A percentile compares a stretch with the other conserved stretches of the same genome.
Conservation (phyloP, 2,329 filamentous ascomycete genomes). For the Apiospora pterosperma region DNA sequence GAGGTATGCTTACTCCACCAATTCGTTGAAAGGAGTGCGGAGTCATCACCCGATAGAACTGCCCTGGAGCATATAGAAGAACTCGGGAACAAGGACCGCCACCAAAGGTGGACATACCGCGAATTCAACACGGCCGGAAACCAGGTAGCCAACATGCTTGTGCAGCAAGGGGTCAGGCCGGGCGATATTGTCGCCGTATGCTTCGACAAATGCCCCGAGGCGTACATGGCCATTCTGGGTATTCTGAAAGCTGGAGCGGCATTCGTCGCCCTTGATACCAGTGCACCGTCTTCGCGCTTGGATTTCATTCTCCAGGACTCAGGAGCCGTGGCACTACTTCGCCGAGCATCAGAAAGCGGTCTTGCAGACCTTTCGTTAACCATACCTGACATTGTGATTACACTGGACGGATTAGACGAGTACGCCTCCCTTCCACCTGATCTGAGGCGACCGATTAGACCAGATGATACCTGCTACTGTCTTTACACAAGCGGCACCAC, state of each 20-base stretch:
- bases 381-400: constrained; percentile 30
- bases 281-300: constrained; percentile 69
- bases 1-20: constrained; percentile 66
- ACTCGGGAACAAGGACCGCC: constrained; percentile 44
- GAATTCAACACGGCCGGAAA: constrained; percentile 71
- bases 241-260: constrained; percentile 79
- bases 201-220: constrained; percentile 82
- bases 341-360: constrained; percentile 30
- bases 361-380: constrained; percentile 30
- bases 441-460: constrained; percentile 30
- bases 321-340: constrained; percentile 59
- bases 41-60: constrained; percentile 49
- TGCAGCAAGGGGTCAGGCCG: constrained; percentile 40
- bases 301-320: constrained; percentile 78
- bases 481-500: constrained; percentile 88
- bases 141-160: constrained; percentile 64
- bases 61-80: constrained; percentile 74
- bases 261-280: constrained; percentile 77
- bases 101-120: constrained; percentile 67
- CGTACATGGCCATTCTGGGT: constrained; percentile 77
- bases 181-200: constrained; percentile 70
- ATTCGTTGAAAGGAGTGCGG: constrained; percentile 67
- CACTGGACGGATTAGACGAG: constrained; percentile 26
- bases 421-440: constrained; percentile 16
- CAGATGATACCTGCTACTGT: constrained; percentile 70